Conservation (phyloP, 2,329 filamentous ascomycete genomes). For the Aureobasidium sp. region DNA sequence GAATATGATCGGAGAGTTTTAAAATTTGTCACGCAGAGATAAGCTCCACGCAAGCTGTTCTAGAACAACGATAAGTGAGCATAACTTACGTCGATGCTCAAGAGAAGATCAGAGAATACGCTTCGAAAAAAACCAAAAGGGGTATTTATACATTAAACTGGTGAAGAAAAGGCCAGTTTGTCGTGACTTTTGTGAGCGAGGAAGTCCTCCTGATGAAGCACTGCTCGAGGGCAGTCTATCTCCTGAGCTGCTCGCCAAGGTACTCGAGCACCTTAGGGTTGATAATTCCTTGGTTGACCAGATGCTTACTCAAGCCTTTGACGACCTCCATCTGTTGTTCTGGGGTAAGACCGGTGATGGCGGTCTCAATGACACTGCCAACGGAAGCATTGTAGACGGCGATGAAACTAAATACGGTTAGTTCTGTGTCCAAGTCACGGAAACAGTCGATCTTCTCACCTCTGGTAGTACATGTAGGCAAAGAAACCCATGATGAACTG, state of each 20-base stretch:
- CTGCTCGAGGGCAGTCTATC: not conserved
- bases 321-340: constrained; percentile 85
- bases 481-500: constrained; percentile 99
- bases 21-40: not conserved
- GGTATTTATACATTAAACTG: constrained; percentile 14
- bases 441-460: not conserved
- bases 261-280: constrained; percentile 43
- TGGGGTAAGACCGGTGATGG: constrained; percentile 76
- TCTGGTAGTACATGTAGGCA: constrained; percentile 93
- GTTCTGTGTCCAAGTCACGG: not conserved
- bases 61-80: not conserved
- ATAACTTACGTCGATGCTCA: not conserved
- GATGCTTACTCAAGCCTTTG: constrained; percentile 53
- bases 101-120: not conserved
- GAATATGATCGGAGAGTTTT: not conserved
- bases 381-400: constrained; percentile 79
- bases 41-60: not conserved
- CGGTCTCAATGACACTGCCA: constrained; percentile 80
- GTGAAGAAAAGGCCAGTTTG: not conserved
- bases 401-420: constrained; percentile 61
- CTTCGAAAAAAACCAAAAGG: constrained; percentile 6
- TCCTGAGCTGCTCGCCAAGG: constrained; percentile 25
- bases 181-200: not conserved
- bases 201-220: not conserved
- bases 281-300: constrained; percentile 56